Percentiles rank a stretch among this genome's conserved stretches.
phyloP scores from a whole-genome alignment of 441 rosid species.

The Euphorbia corollata region DNA sequence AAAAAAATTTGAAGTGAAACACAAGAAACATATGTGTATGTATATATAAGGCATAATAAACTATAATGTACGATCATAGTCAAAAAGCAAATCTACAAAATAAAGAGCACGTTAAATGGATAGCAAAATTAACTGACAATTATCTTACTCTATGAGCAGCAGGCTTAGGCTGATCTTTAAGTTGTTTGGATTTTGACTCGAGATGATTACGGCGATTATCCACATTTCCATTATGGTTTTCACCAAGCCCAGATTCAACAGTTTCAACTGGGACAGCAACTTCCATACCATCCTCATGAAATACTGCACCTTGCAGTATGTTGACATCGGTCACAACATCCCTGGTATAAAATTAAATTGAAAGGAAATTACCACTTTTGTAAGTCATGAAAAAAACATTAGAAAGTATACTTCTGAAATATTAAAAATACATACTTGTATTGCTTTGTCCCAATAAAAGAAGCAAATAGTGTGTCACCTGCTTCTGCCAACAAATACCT shows the following conservation, averaged over 20 bases:
- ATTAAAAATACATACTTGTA: slow-evolving; percentile 57
- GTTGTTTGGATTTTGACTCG: slow-evolving; percentile 45
- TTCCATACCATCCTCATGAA: slow-evolving; percentile 70
- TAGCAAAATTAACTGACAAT: slow-evolving; percentile 4
- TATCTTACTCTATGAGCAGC: slow-evolving; percentile 89
- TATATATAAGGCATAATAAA: not conserved
- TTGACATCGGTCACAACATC: slow-evolving; percentile 93
- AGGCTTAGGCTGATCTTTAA: slow-evolving; percentile 66
- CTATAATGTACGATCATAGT: not conserved
- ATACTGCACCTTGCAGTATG: slow-evolving; percentile 88
- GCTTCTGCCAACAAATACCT: slow-evolving; percentile 95
- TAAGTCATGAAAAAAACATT: slow-evolving; percentile 10
- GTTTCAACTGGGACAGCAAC: slow-evolving; percentile 35
- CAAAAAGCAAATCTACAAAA: not conserved
- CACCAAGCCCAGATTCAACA: slow-evolving; percentile 37
- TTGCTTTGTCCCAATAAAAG: slow-evolving; percentile 90
- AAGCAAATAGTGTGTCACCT: slow-evolving; percentile 91
- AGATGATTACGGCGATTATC: slow-evolving; percentile 36
- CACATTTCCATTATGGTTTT: slow-evolving; percentile 41
- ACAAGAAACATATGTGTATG: not conserved
- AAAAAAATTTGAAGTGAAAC: slow-evolving; percentile 12
- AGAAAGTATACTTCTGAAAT: slow-evolving; percentile 10
- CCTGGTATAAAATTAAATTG: slow-evolving; percentile 36
- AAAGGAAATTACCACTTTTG: slow-evolving; percentile 6
- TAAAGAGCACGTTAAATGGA: not conserved